Base-by-base conservation (phyloP, 495 filamentous ascomycete species). In the Penicillium malachiteum region DNA sequence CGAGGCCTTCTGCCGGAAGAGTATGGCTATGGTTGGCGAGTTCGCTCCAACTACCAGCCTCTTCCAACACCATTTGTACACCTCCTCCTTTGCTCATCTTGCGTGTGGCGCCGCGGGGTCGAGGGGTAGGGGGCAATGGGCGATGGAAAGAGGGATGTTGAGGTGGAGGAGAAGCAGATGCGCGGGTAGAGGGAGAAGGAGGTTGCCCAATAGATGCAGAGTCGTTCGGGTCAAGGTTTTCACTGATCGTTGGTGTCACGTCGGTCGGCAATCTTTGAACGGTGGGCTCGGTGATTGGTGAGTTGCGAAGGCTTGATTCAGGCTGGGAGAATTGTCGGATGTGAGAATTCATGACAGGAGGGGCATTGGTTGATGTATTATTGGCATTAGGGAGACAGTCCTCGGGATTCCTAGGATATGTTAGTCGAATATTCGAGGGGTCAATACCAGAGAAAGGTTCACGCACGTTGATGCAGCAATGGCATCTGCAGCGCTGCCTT, bases 21-120 rank as follows among this genome's bases (percentile, higher is more conserved):
- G 85, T 88, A n/a, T 84, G 77, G 60, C 87, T 90, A 54, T 90
- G 85, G 48, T 93, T 86, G 10, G 90, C 90, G 60, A 97, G 78
- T 50, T 96, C 88, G 41, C 85, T 90, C 94, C 93, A 96, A 60
- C 86, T 90, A 39, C 92, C 91, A 5, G 83, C 81, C 65, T 91
- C 92, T 64, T 94, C 91, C 10, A 97, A 80, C 3, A 93, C 91
- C 60, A 97, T 88, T 63, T 96, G 92, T 54, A 96, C 81, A 7
- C 94, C 94, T 51, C 94, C 93, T 10, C 88, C 83, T 55, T 88
- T 87, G 41, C 86, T 89, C 37, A 84, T 83, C 48, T 90, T 90
- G 3, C 78, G 72, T 6, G 71, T 72, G 16, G 74, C 71, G 33
- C 71, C 72, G 17, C 65, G 66, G 3, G 61, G 68, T 5, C 64